Base-by-base conservation (phyloP, 306 rosid species). In the Quercus dentata region DNA sequence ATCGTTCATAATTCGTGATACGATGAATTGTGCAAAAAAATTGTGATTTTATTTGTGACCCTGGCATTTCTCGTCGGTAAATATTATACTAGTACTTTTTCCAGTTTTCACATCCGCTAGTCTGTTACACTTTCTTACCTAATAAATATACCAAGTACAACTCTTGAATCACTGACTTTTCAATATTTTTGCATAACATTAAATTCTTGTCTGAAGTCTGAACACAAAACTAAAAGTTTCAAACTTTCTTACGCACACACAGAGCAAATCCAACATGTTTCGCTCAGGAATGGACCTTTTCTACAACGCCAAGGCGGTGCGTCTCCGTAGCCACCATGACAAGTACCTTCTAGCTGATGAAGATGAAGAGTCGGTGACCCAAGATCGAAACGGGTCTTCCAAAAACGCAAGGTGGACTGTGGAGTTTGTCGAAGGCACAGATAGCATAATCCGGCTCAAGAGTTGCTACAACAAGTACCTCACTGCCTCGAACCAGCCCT, bases 311-410 rank as follows among this genome's bases (percentile, higher is more conserved):
- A 90, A 93, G 85, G 90, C 93, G 59, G 98, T 95, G 64, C 92
- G 98, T 2, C 93, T 95, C 61, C 84, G 91, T 2, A 83, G 98
- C 91, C 85, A 83, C 90, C 99, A 87, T 73, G 84, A 84, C 52
- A 95, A 92, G 89, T 93, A 88, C 76, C 94, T 95, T 0, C 21
- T 84, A 0, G 99, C 99, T 9, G 97, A 93, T 18, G 98, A 93
- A 15, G 96, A 95, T 67, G 93, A 95, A n/a, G 99, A 88, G 18
- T 71, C 96, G 27, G 97, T 95, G 18, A 85, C 71, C 65, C 99
- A 95, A 58, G 88, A 76, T 73, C 85, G 92, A 2, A 79, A 82
- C 49, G 98, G 99, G 2, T 86, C 98, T 15, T 88, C 98, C 44
- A 91, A 82, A 33, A 80, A 44, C 2, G 94, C 93, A 3, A 80